Base-by-base conservation (phyloP, 148 eudicot genomes). In the Suaeda aralocaspica region DNA sequence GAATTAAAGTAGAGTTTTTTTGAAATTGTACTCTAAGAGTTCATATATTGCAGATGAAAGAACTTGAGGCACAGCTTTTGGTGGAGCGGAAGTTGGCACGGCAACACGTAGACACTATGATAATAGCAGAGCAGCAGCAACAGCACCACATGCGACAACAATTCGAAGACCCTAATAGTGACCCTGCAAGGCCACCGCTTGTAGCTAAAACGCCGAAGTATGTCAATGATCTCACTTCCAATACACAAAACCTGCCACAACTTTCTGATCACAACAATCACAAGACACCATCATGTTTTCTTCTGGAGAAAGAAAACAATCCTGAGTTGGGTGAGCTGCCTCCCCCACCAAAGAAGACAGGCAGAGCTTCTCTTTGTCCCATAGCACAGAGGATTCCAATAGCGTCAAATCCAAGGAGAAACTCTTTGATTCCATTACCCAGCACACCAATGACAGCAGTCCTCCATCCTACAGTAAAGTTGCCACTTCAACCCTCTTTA, bases 61-160 rank as follows among this genome's bases (percentile, higher is more conserved):
- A 93, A 81, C 64, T 93, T 65, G 98, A 93, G 78, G 79, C 95
- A 10, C 96, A 93, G 57, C 92, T 93, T 44, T 64, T 90, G 77
- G 81, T 90, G 26, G 98, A 93, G 82, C 77, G 98, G 72, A 93
- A 84, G 84, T 78, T 93, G 60, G 98, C 98, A 70, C 74, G 96
- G 34, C 98, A 90, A 72, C 96, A 93, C 50, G 89, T 93, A 21
- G 96, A 88, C 79, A 80, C 87, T 6, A 90, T 84, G 75, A 79
- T 93, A 46, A 89, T 86, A 10, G 96, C 89, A 70, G 88, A 75
- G 65, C 88, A 88, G 44, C 88, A 75, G 66, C 88, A 88, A 41
- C 88, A 75, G 64, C 83, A 85, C 61, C 59, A 76, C 33, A 74
- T 73, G 68, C 75, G 76, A 66, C 89, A 78, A 58, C 85, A 83